Evolutionary conservation across 306 rosid genomes (phyloP), one percentile per base, ranked within the genome.

Genomic region (Dicorynia guianensis): DNA sequence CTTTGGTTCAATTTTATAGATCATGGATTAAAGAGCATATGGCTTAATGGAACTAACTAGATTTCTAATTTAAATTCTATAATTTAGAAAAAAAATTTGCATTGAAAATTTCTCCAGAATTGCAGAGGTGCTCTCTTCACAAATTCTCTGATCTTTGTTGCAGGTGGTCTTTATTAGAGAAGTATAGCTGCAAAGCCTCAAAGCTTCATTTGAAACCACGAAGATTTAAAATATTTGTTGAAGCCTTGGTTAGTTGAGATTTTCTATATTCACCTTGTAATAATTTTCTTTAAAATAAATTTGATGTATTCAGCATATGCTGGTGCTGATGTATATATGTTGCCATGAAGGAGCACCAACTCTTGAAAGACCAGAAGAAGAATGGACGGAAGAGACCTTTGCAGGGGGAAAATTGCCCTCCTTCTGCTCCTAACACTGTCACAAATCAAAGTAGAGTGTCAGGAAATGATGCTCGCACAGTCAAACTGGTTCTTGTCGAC

Each of bases 141-240:
- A 50, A 70, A 38, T 68, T 82, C 62, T 56, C 62, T 76, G 49
- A 72, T 47, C 44, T 79, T 20, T 80, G 73, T 44, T 58, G 61
- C 86, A 94, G 98, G 98, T 95, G 98, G 98, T 92, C 98, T 52
- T 92, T 95, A 82, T 78, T 95, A 82, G 98, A 95, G 81, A 95
- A 95, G 81, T 92, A 92, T 78, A 95, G 98, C 84, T 95, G 97
- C 86, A 92, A 92, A 85, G 98, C 98, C 75, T 95, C 98, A 77
- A 95, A 95, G 86, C 98, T 95, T 86, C 98, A 92, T 83, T 68
- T 95, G 77, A 95, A 95, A 85, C 98, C 98, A 19, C 93, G 98
- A 10, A 87, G 97, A 38, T 95, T 92, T 69, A 95, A 95, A 86
- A 89, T 95, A 64, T 90, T 95, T 85, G 79, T 95, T 68, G 98